Conservation (phyloP, 2,329 filamentous ascomycete genomes). For the Fusarium agapanthi region DNA sequence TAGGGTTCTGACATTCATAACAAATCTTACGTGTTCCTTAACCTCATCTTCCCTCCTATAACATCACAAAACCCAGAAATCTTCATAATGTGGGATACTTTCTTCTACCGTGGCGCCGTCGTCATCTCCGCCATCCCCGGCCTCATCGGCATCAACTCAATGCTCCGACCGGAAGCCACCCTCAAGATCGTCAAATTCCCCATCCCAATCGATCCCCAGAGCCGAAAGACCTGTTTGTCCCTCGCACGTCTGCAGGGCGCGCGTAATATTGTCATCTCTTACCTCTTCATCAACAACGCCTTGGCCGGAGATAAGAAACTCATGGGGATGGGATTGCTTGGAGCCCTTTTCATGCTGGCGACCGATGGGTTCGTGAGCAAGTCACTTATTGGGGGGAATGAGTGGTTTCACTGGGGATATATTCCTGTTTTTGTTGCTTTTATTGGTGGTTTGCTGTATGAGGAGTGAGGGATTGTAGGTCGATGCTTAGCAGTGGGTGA, state of each 20-base stretch:
- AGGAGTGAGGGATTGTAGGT: background rate
- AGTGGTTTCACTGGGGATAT: slow-evolving; percentile 37
- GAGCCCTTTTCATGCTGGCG: background rate
- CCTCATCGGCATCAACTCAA: slow-evolving; percentile 23
- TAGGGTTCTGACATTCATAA: background rate
- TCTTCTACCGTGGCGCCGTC: slow-evolving; percentile 24
- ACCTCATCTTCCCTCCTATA: background rate
- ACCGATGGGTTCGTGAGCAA: slow-evolving; percentile 30
- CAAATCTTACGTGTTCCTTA: background rate
- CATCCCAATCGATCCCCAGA: slow-evolving; percentile 14
- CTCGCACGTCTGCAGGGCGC: slow-evolving; percentile 28
- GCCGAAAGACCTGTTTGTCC: background rate
- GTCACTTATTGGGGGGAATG: slow-evolving; percentile 18
- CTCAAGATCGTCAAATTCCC: slow-evolving; percentile 22
- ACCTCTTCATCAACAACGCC: slow-evolving; percentile 26
- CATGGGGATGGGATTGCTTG: slow-evolving; percentile 2
- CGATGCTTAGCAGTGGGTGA: fast-evolving
- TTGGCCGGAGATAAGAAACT: slow-evolving; percentile 14
- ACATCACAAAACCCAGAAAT: background rate
- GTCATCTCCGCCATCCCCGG: slow-evolving; percentile 19
- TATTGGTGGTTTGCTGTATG: slow-evolving; percentile 7
- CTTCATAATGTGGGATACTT: slow-evolving; percentile 2
- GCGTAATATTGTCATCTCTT: slow-evolving; percentile 31
- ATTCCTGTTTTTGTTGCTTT: slow-evolving; percentile 11
- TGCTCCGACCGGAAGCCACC: slow-evolving; percentile 22